Conservation (phyloP, 371 early-diverging fungal genomes). For the Gilbertella persicaria region DNA sequence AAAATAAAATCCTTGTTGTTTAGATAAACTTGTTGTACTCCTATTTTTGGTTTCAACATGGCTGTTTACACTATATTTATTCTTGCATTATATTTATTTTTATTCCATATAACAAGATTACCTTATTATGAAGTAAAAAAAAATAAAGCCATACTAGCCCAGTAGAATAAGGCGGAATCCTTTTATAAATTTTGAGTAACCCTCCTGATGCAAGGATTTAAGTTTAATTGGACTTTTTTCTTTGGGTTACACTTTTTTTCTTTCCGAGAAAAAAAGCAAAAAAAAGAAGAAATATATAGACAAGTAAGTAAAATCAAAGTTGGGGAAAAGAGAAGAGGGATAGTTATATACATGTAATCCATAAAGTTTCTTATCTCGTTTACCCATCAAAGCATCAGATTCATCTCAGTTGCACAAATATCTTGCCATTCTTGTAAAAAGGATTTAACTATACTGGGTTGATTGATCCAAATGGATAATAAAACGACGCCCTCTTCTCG, state of each 20-base stretch:
- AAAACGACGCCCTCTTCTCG: constrained; percentile 41
- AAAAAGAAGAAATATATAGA: too few relatives aligned
- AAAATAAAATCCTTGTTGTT: constrained; percentile 13
- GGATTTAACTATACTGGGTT: constrained; percentile 30
- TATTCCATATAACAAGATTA: too few relatives aligned
- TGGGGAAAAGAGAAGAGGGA: too few relatives aligned
- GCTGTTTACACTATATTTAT: too few relatives aligned
- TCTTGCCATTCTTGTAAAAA: constrained; percentile 36
- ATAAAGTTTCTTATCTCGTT: too few relatives aligned
- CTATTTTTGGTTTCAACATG: too few relatives aligned
- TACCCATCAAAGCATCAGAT: too few relatives aligned
- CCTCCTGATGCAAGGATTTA: constrained; percentile 25
- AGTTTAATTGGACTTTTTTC: constrained; percentile 7
- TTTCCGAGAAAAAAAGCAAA: too few relatives aligned
- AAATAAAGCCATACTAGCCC: background rate
- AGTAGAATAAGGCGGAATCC: background rate
- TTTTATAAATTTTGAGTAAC: constrained; percentile 27
- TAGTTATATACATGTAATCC: too few relatives aligned
- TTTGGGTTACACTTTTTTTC: background rate
- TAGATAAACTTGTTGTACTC: background rate
- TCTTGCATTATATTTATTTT: background rate
- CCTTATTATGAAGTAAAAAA: background rate
- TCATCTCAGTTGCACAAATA: constrained; percentile 28
- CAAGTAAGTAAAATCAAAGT: too few relatives aligned
- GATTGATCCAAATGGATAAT: constrained; percentile 46